Conservation (phyloP, 371 early-diverging fungal species). For the Funneliformis caledonium region DNA sequence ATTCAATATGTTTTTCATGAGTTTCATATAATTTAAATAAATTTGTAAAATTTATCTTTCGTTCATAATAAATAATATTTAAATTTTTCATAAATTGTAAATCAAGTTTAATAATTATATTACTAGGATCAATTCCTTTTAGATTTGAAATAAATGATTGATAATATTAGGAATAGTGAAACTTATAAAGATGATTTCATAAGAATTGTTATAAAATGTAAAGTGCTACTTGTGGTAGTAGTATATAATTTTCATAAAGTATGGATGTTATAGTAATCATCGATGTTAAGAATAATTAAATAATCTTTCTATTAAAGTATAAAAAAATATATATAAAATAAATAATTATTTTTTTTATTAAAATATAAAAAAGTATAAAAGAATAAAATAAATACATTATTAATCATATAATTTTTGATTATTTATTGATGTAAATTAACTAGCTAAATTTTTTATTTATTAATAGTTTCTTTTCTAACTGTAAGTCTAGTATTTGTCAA, state of each 20-base stretch:
- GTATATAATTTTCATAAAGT: not conserved
- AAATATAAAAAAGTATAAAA: not conserved
- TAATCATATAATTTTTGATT: not conserved
- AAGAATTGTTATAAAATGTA: constrained; percentile 16
- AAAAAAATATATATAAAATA: too few relatives aligned
- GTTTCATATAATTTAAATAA: not conserved
- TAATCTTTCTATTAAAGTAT: not conserved
- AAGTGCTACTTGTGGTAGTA: not conserved
- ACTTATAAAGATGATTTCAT: not conserved
- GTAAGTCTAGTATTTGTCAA: constrained; percentile 4
- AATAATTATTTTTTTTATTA: not conserved
- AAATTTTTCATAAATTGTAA: not conserved
- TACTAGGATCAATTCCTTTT: not conserved
- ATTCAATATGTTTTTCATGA: not conserved
- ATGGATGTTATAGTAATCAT: not conserved
- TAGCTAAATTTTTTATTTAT: constrained; percentile 1
- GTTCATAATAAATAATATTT: not conserved
- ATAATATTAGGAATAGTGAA: not conserved
- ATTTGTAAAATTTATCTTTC: not conserved
- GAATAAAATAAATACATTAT: not conserved
- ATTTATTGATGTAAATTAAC: not conserved
- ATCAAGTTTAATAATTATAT: not conserved
- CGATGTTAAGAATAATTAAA: constrained; percentile 4
- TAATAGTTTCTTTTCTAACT: not conserved
- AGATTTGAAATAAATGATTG: not conserved